phyloP scores from a whole-genome alignment of 1,284 basidiomycete species.

The Puccinia brachypodii region DNA sequence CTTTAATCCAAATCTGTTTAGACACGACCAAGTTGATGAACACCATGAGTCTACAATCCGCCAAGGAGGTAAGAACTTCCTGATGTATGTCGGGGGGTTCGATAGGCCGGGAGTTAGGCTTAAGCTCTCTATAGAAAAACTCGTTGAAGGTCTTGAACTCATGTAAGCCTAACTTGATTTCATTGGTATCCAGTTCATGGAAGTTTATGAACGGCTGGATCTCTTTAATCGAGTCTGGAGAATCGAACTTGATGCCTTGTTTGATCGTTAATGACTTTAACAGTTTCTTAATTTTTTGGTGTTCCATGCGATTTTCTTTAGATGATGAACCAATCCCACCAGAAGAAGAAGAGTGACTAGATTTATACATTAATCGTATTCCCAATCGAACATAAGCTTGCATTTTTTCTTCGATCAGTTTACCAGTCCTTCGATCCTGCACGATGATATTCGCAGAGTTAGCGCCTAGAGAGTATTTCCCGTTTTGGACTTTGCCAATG shows the following conservation, averaged over 20 bases:
- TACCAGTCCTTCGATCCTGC: conserved; percentile 84
- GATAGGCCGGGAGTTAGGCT: conserved; percentile 74
- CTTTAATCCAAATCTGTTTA: conserved; percentile 93
- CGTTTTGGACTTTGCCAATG: conserved; percentile 63
- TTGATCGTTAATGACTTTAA: conserved; percentile 89
- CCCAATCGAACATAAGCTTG: conserved; percentile 90
- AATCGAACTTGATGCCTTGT: conserved; percentile 90
- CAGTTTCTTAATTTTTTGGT: conserved; percentile 67
- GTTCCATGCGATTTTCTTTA: conserved; percentile 68
- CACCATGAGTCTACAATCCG: conserved; percentile 91
- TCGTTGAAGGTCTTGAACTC: conserved; percentile 76
- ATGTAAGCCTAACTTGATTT: conserved; percentile 76
- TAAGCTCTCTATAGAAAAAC: conserved; percentile 85
- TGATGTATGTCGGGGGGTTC: conserved; percentile 73
- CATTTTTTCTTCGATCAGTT: conserved; percentile 91
- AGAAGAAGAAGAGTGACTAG: too few relatives aligned
- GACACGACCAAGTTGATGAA: conserved; percentile 83
- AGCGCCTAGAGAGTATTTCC: conserved; percentile 85
- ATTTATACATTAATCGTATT: conserved; percentile 84
- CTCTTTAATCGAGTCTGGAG: conserved; percentile 75
- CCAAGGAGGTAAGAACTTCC: conserved; percentile 75
- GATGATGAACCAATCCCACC: too few relatives aligned
- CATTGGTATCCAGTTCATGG: conserved; percentile 77
- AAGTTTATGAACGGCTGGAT: conserved; percentile 87
- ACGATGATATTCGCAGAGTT: conserved; percentile 62